A percentile compares a stretch with the other conserved stretches of the same genome.
Evolutionary conservation across 2,329 filamentous ascomycete species (phyloP).

Genomic region (Didymella sp.): DNA sequence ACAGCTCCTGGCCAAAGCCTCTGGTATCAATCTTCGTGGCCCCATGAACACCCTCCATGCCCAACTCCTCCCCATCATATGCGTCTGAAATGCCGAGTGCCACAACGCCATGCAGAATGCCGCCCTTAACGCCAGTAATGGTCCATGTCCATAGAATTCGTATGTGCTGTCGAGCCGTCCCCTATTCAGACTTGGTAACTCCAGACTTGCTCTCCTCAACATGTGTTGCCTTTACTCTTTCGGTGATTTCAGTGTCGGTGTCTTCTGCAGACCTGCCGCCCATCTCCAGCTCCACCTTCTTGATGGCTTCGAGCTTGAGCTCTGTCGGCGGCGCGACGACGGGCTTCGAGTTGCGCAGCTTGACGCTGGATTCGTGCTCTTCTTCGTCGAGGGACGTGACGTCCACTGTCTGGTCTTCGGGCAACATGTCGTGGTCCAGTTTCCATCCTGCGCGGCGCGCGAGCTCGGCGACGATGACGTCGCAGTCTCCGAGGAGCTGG

Average conservation of each 20-base stretch:
- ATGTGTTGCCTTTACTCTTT: not conserved
- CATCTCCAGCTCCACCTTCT: not conserved
- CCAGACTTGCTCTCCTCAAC: not conserved
- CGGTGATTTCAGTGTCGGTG: not conserved
- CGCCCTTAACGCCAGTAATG: not conserved
- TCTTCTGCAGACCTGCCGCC: not conserved
- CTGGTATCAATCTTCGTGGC: not conserved
- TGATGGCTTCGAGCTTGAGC: slow-evolving; percentile 12
- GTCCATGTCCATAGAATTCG: not conserved
- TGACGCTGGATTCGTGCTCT: slow-evolving; percentile 43
- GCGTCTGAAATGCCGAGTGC: not conserved
- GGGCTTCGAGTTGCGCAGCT: slow-evolving; percentile 27
- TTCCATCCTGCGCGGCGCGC: slow-evolving; percentile 83
- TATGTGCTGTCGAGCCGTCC: not conserved
- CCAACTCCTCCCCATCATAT: not conserved
- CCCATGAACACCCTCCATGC: not conserved
- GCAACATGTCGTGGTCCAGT: slow-evolving; percentile 82
- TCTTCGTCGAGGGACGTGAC: slow-evolving; percentile 52
- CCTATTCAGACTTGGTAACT: not conserved
- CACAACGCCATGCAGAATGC: not conserved
- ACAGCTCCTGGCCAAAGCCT: not conserved
- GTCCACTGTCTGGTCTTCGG: slow-evolving; percentile 67
- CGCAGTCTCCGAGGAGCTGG: slow-evolving; percentile 93
- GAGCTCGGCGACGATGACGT: slow-evolving; percentile 86
- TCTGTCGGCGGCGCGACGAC: slow-evolving; percentile 22